phyloP scores from a whole-genome alignment of 805 yeast genomes.

The Candida hispaniensis region DNA sequence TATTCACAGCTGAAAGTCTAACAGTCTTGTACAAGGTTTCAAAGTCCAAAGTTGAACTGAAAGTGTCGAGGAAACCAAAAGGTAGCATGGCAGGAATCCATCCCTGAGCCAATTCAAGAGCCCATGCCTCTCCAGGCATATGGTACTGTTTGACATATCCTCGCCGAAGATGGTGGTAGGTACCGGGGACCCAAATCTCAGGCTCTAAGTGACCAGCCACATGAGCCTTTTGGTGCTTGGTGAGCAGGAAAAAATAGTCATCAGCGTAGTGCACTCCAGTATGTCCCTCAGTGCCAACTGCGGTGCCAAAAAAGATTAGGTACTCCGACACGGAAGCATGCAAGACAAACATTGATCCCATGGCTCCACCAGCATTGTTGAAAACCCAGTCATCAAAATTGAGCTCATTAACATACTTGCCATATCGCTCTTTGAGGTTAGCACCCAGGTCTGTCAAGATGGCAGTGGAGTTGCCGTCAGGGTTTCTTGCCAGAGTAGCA shows the following conservation, averaged over 20 bases:
- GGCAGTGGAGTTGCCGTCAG: constrained; percentile 40
- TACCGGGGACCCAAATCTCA: constrained; percentile 77
- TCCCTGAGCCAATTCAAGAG: constrained; percentile 94
- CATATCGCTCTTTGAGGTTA: constrained; percentile 52
- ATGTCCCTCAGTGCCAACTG: constrained; percentile 94
- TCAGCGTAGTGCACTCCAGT: constrained; percentile 94
- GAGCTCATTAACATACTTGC: constrained; percentile 60
- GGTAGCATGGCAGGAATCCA: constrained; percentile 98
- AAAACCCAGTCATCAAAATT: constrained; percentile 82
- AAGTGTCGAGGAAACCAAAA: constrained; percentile 76
- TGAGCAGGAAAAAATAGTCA: constrained; percentile 85
- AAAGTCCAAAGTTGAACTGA: constrained; percentile 72
- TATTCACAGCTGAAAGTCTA: constrained; percentile 65
- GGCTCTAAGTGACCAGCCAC: constrained; percentile 50
- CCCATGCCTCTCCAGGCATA: constrained; percentile 75
- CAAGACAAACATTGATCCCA: constrained; percentile 84
- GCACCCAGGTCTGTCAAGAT: constrained; percentile 53
- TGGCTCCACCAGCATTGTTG: constrained; percentile 98
- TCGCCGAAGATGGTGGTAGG: constrained; percentile 63
- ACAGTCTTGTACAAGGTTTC: constrained; percentile 58
- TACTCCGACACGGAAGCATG: constrained; percentile 94
- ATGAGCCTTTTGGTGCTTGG: constrained; percentile 71
- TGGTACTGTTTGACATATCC: constrained; percentile 75
- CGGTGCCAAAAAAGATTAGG: constrained; percentile 84
- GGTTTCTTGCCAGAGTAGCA: constrained; percentile 33